Evolutionary conservation across 192 early-diverging fungal genomes (phyloP).

Genomic region (Backusella luteola): DNA sequence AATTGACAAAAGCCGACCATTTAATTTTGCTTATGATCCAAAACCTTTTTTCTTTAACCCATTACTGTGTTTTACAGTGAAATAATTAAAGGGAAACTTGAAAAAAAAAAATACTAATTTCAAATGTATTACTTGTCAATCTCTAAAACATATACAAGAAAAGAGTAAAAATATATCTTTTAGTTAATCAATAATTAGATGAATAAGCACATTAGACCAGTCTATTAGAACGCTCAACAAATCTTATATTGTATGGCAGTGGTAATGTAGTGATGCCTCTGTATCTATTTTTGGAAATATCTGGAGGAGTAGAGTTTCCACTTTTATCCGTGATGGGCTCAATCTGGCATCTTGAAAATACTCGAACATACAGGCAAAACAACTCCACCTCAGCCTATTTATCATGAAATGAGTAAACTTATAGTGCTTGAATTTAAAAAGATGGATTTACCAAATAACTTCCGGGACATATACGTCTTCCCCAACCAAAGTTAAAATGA

Average conservation of each 20-base stretch:
- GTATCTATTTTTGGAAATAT: not conserved
- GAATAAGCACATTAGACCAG: not conserved
- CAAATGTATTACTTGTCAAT: no score
- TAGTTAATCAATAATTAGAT: not conserved
- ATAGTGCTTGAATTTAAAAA: no score
- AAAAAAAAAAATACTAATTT: no score
- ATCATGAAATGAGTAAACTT: not conserved
- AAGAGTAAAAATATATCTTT: not conserved
- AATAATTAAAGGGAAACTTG: no score
- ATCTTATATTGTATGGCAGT: not conserved
- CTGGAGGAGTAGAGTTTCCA: not conserved
- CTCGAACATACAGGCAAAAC: not conserved
- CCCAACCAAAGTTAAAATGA: conserved; percentile 23
- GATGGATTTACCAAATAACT: not conserved
- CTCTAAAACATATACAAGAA: no score
- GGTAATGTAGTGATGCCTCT: not conserved
- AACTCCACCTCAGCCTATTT: not conserved
- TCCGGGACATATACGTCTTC: conserved; percentile 1
- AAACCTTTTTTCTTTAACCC: no score
- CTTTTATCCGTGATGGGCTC: not conserved
- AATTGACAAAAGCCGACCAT: no score
- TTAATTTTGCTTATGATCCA: no score
- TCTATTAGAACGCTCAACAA: not conserved
- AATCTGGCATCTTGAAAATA: not conserved
- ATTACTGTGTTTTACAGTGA: no score